phyloP scores from a whole-genome alignment of 2,329 filamentous ascomycete genomes.

The Zalaria sp. region DNA sequence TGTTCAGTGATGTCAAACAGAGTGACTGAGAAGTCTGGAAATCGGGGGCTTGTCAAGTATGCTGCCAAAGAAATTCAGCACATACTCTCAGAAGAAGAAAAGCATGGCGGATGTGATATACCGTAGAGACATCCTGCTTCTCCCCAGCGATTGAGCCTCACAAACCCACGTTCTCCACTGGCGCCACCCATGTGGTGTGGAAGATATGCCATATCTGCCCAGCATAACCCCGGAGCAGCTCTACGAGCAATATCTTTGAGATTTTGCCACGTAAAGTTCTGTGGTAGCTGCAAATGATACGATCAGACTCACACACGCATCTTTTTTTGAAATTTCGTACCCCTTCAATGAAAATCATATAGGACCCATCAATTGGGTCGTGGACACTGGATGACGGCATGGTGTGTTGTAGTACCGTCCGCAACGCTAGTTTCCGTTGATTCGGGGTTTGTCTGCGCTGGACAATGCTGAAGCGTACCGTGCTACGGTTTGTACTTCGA shows the following conservation, averaged over 20 bases:
- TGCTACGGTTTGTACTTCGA: too few relatives aligned
- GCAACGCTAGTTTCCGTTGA: too few relatives aligned
- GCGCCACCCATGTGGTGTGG: neutral
- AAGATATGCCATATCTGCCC: conserved; percentile 3
- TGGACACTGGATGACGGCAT: conserved; percentile 1
- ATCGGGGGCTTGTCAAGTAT: too few relatives aligned
- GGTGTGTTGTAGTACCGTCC: neutral
- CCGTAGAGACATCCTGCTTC: conserved; percentile 5
- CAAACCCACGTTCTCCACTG: conserved; percentile 2
- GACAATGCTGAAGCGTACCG: too few relatives aligned
- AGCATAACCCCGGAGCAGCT: conserved; percentile 1
- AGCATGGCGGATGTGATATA: neutral
- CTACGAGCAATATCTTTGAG: conserved; percentile 4
- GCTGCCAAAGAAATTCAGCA: too few relatives aligned
- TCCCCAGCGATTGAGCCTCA: conserved; percentile 1
- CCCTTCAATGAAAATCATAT: conserved; percentile 4
- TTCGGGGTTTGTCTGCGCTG: too few relatives aligned
- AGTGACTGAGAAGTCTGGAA: too few relatives aligned
- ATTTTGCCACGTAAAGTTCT: conserved; percentile 5
- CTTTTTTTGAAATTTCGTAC: neutral
- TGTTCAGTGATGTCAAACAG: too few relatives aligned
- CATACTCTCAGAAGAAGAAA: too few relatives aligned
- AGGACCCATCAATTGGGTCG: neutral
- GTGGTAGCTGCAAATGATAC: neutral
- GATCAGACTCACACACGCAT: neutral